Conservation (phyloP, 495 filamentous ascomycete genomes). For the Penicillium ucsense region DNA sequence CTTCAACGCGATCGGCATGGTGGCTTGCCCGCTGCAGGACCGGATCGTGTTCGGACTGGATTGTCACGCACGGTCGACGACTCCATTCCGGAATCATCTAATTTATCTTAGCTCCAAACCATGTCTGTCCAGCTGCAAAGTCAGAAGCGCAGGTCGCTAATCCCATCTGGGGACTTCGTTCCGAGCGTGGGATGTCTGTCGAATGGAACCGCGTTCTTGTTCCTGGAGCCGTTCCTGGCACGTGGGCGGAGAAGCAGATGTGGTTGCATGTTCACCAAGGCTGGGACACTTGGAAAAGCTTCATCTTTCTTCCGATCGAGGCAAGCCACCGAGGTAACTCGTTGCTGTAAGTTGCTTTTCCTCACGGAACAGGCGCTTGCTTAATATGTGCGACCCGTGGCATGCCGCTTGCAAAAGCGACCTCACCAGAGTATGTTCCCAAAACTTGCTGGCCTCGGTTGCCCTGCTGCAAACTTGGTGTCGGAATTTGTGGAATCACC, state of each 20-base stretch:
- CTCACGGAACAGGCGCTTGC: too few species aligned
- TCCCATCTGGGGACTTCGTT: background rate
- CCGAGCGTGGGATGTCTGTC: background rate
- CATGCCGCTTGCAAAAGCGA: background rate
- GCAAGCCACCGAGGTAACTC: background rate
- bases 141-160: background rate
- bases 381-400: background rate
- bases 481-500: too few species aligned
- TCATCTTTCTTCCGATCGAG: background rate
- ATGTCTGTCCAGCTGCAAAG: background rate
- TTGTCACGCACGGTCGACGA: background rate
- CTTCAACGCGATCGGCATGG: slow-evolving; percentile 1
- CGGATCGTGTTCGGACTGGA: background rate
- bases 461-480: too few species aligned
- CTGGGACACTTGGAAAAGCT: background rate
- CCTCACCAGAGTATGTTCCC: background rate
- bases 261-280: background rate
- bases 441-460: background rate
- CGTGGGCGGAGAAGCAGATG: background rate
- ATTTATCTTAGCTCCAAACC: too few species aligned
- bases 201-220: background rate
- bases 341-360: too few species aligned
- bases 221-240: background rate
- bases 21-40: background rate
- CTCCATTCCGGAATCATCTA: background rate